phyloP scores from a whole-genome alignment of 371 early-diverging fungal genomes.

The Entomophthora muscae region DNA sequence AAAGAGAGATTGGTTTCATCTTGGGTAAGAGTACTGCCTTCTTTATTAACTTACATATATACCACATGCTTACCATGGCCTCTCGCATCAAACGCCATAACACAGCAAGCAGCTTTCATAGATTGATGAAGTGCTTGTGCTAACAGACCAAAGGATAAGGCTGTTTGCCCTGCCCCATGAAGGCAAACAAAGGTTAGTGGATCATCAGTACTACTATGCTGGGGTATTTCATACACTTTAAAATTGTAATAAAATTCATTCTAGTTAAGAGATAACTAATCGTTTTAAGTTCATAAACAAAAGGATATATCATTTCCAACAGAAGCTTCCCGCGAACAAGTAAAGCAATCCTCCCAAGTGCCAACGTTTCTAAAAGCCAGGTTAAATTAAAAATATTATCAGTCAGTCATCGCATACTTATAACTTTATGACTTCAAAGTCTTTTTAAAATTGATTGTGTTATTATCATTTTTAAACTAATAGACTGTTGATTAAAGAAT shows the following conservation, averaged over 20 bases:
- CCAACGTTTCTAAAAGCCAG: background rate
- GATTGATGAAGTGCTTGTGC: slow-evolving; percentile 26
- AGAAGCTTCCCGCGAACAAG: background rate
- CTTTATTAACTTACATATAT: background rate
- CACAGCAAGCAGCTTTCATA: slow-evolving; percentile 22
- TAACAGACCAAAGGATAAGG: slow-evolving; percentile 52
- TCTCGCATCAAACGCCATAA: slow-evolving; percentile 56
- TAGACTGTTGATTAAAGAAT: too few species aligned
- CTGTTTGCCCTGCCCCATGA: slow-evolving; percentile 81
- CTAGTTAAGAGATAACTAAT: background rate
- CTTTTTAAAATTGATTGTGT: background rate
- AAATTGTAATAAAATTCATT: background rate
- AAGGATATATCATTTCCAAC: background rate
- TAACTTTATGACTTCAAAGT: background rate
- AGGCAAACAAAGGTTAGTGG: slow-evolving; percentile 50
- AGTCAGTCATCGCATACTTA: too few species aligned
- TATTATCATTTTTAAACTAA: too few species aligned
- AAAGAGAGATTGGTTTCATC: slow-evolving; percentile 40
- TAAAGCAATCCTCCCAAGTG: background rate
- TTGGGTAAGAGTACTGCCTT: slow-evolving; percentile 27
- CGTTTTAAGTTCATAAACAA: background rate
- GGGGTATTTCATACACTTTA: background rate
- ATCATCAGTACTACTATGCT: background rate
- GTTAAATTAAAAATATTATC: background rate
- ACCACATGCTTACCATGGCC: slow-evolving; percentile 49